Evolutionary conservation across 2,329 filamentous ascomycete genomes (phyloP).

Genomic region (Cytospora mali): DNA sequence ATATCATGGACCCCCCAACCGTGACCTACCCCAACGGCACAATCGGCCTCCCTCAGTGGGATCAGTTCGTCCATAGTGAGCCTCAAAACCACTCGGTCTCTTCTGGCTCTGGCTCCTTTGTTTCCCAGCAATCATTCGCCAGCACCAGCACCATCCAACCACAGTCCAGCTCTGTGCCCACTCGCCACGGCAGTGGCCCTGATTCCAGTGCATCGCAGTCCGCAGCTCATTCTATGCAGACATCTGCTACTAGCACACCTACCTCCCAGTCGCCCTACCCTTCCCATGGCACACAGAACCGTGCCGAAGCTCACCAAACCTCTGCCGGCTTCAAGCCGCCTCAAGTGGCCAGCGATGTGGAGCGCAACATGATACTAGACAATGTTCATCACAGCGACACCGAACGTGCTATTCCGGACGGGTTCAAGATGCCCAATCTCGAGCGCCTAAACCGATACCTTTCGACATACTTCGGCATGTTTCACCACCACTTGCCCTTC

Average conservation of each 20-base stretch:
- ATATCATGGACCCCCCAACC: slow-evolving; percentile 72
- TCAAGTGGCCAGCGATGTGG: slow-evolving; percentile 80
- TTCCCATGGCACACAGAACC: slow-evolving; percentile 68
- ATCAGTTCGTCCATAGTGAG: slow-evolving; percentile 78
- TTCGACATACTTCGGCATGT: slow-evolving; percentile 94
- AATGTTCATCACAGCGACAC: slow-evolving; percentile 81
- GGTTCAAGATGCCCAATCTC: slow-evolving; percentile 83
- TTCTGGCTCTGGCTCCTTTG: slow-evolving; percentile 67
- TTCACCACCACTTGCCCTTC: slow-evolving; percentile 96
- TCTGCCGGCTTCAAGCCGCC: slow-evolving; percentile 72
- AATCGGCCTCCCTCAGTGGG: slow-evolving; percentile 87
- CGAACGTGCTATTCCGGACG: slow-evolving; percentile 81
- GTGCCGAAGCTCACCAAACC: slow-evolving; percentile 70
- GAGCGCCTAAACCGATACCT: slow-evolving; percentile 87
- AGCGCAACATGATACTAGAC: slow-evolving; percentile 81
- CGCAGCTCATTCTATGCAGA: slow-evolving; percentile 72
- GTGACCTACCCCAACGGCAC: slow-evolving; percentile 77
- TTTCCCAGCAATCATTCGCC: slow-evolving; percentile 66
- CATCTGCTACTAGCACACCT: slow-evolving; percentile 69
- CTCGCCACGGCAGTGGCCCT: slow-evolving; percentile 63
- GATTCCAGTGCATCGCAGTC: slow-evolving; percentile 57
- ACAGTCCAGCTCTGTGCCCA: slow-evolving; percentile 41
- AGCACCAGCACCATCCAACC: slow-evolving; percentile 59
- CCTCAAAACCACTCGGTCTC: slow-evolving; percentile 75
- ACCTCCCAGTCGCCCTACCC: slow-evolving; percentile 74